Conservation (phyloP, 2,329 filamentous ascomycete genomes). For the Penicillium sp. region DNA sequence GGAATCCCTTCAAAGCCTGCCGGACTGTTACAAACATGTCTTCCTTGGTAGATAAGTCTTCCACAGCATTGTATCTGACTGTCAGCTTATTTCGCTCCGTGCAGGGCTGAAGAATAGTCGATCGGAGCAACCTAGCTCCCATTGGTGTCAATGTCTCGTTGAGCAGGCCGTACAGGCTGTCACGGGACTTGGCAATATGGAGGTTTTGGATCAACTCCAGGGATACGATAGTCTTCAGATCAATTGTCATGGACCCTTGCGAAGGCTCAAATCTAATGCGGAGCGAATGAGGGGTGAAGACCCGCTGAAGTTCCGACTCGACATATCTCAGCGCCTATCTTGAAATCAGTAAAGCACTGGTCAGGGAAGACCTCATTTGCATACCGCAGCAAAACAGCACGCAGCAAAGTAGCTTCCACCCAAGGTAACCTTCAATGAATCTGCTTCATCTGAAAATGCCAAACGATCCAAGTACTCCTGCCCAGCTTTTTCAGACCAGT, state of each 20-base stretch:
- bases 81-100: constrained; percentile 68
- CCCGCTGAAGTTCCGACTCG: constrained; percentile 66
- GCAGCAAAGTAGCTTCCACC: constrained; percentile 84
- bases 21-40: constrained; percentile 80
- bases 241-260: constrained; percentile 94
- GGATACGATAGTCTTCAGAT: constrained; percentile 80
- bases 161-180: constrained; percentile 80
- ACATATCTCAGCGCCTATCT: constrained; percentile 75
- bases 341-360: constrained; percentile 13
- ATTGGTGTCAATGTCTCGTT: constrained; percentile 86
- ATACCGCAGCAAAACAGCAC: constrained; percentile 81
- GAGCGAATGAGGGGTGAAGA: constrained; percentile 76
- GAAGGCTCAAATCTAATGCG: constrained; percentile 84
- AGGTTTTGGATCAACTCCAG: constrained; percentile 90
- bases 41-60: constrained; percentile 78
- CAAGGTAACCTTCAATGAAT: constrained; percentile 75
- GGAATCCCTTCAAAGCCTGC: constrained; percentile 70
- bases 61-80: constrained; percentile 76
- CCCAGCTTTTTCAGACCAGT: constrained; percentile 79
- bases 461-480: constrained; percentile 75
- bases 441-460: constrained; percentile 77
- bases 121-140: constrained; percentile 79
- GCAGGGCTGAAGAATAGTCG: constrained; percentile 84
- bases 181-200: constrained; percentile 72
- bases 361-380: constrained; percentile 24